Evolutionary conservation across 768 basidiomycete species (phyloP).

Genomic region (Phanerochaete sordida): DNA sequence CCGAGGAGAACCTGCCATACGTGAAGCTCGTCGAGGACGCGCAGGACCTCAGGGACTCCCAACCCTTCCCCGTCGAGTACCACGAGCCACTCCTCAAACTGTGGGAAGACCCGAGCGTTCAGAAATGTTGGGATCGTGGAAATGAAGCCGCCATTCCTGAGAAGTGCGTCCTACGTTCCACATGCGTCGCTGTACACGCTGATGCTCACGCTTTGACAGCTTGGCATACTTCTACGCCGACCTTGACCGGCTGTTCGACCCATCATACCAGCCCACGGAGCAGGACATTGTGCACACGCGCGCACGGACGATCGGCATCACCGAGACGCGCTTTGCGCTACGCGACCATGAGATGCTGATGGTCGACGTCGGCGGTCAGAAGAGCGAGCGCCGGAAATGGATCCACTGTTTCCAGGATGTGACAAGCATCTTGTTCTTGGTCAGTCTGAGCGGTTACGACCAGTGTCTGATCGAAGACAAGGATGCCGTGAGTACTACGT

Average conservation of each 20-base stretch:
- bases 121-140: slow-evolving; percentile 72
- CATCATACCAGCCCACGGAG: slow-evolving; percentile 68
- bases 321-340: slow-evolving; percentile 80
- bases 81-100: slow-evolving; percentile 63
- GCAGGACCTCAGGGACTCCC: slow-evolving; percentile 71
- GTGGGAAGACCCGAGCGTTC: slow-evolving; percentile 76
- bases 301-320: slow-evolving; percentile 88
- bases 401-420: slow-evolving; percentile 96
- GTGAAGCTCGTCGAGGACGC: slow-evolving; percentile 65
- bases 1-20: slow-evolving; percentile 52
- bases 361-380: slow-evolving; percentile 93
- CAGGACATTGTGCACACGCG: slow-evolving; percentile 87
- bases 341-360: slow-evolving; percentile 83
- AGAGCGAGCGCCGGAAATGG: slow-evolving; percentile 91
- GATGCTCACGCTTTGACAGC: slow-evolving; percentile 32
- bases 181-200: slow-evolving; percentile 4
- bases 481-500: slow-evolving; percentile 63
- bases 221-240: slow-evolving; percentile 74
- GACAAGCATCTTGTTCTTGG: slow-evolving; percentile 88
- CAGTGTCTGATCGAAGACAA: slow-evolving; percentile 92
- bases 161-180: slow-evolving; percentile 45
- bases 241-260: slow-evolving; percentile 76
- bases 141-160: slow-evolving; percentile 93
- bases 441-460: slow-evolving; percentile 90
- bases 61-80: slow-evolving; percentile 72